phyloP scores from a whole-genome alignment of 768 basidiomycete genomes.

The Boletus coccyginus region DNA sequence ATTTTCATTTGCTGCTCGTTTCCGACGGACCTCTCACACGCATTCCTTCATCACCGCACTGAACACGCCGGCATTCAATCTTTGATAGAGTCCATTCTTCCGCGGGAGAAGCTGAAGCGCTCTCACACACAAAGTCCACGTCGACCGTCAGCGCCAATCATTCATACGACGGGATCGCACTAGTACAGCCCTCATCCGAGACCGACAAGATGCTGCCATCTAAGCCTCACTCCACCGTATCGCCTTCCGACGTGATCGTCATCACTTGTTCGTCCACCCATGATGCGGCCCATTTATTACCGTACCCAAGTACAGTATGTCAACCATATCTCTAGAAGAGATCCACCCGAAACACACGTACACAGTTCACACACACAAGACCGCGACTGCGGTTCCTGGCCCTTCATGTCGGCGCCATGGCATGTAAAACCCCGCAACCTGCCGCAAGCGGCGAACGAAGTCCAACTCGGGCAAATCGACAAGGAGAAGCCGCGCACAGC shows the following conservation, averaged over 20 bases:
- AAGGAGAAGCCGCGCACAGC: neutral
- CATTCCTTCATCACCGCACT: neutral
- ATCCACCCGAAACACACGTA: neutral
- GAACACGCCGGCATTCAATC: neutral
- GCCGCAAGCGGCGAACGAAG: neutral
- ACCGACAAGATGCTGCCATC: neutral
- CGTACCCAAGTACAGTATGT: neutral
- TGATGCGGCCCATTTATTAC: constrained; percentile 1
- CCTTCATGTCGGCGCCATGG: neutral
- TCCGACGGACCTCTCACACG: neutral
- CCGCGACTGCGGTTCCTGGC: constrained; percentile 16
- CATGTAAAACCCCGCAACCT: neutral
- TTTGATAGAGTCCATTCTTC: neutral
- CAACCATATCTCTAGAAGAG: neutral
- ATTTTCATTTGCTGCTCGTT: neutral
- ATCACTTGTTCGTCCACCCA: neutral
- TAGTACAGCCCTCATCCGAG: neutral
- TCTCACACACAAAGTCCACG: no score
- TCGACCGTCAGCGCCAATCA: neutral
- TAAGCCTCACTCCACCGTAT: neutral
- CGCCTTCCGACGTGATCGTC: constrained; percentile 13
- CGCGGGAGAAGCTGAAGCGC: no score
- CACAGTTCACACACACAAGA: no score
- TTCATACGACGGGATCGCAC: neutral
- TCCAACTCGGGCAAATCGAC: neutral